Base-by-base conservation (phyloP, 1,284 basidiomycete species). In the Apiotrichum sp. region DNA sequence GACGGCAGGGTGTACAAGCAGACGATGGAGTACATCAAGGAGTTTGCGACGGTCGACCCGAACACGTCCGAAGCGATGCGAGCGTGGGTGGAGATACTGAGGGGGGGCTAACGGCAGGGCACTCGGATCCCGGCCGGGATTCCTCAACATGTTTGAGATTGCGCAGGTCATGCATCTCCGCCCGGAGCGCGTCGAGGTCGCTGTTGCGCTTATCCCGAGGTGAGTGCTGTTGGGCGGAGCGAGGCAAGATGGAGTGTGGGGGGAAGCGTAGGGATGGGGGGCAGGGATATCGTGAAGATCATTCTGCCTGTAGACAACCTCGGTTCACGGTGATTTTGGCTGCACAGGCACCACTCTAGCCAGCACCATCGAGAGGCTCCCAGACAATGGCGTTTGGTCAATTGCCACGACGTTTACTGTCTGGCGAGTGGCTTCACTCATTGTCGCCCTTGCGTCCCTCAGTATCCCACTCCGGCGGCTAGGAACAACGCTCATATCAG, bases 151-250 rank as follows among this genome's bases (percentile, higher is more conserved):
- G 49, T 74, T 74, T 49, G 72, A 74, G 61, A 65, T 71, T 32
- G 71, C 72, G 22, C 72, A 74, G 56, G 70, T 74, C 62, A 70
- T 74, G 65, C 67, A 72, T 47, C 63, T 74, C 4, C 62, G 68
- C 3, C 72, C 72, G 3, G 66, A 70, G 58, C 57, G 61, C 40
- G 66, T 72, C 9, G 70, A 71, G 50, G 68, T 70, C 1, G 72
- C 72, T 33, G 68, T 73, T 1, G 69, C 71, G 6, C 59, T 74
- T 36, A 72, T 74, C 49, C 71, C 71, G 10, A 72, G 70, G 71
- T 73, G 55, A 57, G 70, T 59, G 7, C 36, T 22, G 22, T 22
- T 22, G 22, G 22, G 22, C 22, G 22, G 22, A 22, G 22, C 22
- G 22, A 22, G 22, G 22, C 22, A 22, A 22, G 22, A 22, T 22